Percentiles rank a stretch among this genome's conserved stretches.
Conservation (phyloP, 441 rosid genomes). For the Monsonia emarginata region DNA sequence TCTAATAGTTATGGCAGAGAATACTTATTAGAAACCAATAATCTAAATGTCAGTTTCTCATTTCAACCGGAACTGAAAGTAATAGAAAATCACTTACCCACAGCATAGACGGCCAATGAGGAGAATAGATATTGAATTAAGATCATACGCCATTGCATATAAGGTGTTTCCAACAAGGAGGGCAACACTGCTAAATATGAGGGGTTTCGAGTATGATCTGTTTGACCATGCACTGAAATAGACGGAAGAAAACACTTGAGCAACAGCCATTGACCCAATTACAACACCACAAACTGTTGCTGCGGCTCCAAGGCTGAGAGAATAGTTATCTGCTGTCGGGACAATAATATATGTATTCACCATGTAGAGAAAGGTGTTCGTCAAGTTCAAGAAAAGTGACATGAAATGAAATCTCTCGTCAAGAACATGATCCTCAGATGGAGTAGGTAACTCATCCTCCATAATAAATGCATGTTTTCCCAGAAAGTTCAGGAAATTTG, state of each 20-base stretch:
- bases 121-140: conserved; percentile 37
- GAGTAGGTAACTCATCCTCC: conserved; percentile 32
- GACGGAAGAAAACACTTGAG: conserved; percentile 46
- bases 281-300: conserved; percentile 42
- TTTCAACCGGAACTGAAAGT: not conserved
- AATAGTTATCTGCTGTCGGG: conserved; percentile 46
- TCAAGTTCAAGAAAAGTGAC: conserved; percentile 42
- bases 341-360: conserved; percentile 44
- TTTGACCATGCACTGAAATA: conserved; percentile 51
- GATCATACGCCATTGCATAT: conserved; percentile 47
- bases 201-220: conserved; percentile 40
- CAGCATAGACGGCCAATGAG: conserved; percentile 43
- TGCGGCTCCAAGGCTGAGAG: conserved; percentile 45
- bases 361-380: conserved; percentile 45
- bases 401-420: conserved; percentile 36
- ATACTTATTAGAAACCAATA: not conserved
- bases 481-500: conserved; percentile 35
- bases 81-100: conserved; percentile 35
- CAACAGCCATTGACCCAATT: conserved; percentile 49
- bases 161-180: conserved; percentile 36
- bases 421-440: conserved; percentile 25
- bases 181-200: conserved; percentile 39
- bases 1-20: not conserved
- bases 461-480: conserved; percentile 43
- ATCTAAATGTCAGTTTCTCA: not conserved